Evolutionary conservation across 805 yeast species (phyloP).

Genomic region (Saturnispora gosingensis): DNA sequence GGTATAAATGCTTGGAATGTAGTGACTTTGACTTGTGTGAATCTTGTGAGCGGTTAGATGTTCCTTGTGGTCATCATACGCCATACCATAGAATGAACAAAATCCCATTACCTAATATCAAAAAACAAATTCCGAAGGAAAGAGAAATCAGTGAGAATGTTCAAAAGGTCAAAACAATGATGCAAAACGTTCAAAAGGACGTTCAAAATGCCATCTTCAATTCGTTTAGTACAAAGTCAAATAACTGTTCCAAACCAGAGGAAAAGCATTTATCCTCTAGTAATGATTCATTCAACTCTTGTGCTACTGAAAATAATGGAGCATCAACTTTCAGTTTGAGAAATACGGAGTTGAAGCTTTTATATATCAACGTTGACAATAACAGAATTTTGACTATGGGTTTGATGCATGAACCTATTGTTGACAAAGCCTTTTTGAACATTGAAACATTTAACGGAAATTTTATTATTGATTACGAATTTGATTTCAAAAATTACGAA

Average conservation of each 20-base stretch:
- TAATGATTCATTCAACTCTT: not conserved
- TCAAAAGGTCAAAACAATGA: not conserved
- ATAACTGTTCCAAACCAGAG: not conserved
- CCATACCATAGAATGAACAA: constrained; percentile 22
- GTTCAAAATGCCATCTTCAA: not conserved
- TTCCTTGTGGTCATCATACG: constrained; percentile 14
- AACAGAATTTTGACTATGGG: constrained; percentile 1
- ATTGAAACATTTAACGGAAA: constrained; percentile 1
- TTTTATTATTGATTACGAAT: not conserved
- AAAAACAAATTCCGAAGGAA: not conserved
- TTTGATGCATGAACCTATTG: not conserved
- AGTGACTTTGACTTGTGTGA: constrained; percentile 45
- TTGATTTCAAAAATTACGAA: not conserved
- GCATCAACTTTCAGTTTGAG: not conserved
- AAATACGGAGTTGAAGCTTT: not conserved
- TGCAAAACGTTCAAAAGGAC: not conserved
- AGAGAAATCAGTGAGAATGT: not conserved
- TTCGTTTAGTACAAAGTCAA: not conserved
- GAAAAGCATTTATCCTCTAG: not conserved
- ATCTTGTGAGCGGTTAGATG: constrained; percentile 27
- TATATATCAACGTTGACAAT: not conserved
- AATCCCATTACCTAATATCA: constrained; percentile 10
- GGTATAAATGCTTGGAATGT: constrained; percentile 46
- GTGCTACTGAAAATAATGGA: not conserved
- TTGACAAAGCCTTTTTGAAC: not conserved